Evolutionary conservation across 352 stramenopile genomes (phyloP).

Genomic region (Phytophthora constricta): DNA sequence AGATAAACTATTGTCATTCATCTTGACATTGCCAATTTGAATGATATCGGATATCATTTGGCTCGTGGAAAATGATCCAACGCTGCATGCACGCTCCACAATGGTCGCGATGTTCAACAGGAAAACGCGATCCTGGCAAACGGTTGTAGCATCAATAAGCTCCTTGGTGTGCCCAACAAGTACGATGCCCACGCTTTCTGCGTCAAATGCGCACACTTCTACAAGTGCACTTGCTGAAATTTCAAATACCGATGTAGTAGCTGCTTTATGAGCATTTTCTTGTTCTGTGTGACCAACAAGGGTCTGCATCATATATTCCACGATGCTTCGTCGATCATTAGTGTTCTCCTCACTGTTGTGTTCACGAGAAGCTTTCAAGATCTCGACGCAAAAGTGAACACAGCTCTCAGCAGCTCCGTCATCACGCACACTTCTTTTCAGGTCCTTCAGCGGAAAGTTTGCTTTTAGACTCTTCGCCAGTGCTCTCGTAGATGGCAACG

Average conservation of each 20-base stretch:
- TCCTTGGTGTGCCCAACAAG: conserved; percentile 27
- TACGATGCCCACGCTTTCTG: conserved; percentile 32
- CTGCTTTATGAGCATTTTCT: background rate
- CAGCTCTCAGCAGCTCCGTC: conserved; percentile 49
- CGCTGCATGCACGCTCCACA: conserved; percentile 31
- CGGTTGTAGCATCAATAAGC: conserved; percentile 29
- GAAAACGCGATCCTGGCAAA: conserved; percentile 42
- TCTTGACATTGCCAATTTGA: conserved; percentile 18
- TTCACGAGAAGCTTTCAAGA: conserved; percentile 38
- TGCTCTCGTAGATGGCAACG: conserved; percentile 42
- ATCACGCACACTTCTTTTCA: conserved; percentile 52
- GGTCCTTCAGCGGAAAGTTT: conserved; percentile 36
- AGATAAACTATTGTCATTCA: conserved; percentile 19
- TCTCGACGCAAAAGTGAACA: conserved; percentile 58
- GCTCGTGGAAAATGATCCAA: conserved; percentile 17
- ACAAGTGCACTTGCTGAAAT: conserved; percentile 45
- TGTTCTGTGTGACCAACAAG: conserved; percentile 35
- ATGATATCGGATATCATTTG: conserved; percentile 35
- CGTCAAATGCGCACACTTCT: conserved; percentile 41
- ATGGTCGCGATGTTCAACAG: conserved; percentile 47
- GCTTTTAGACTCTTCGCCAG: conserved; percentile 38
- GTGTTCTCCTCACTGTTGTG: conserved; percentile 22
- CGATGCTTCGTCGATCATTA: conserved; percentile 37
- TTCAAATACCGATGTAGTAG: conserved; percentile 35
- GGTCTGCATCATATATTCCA: conserved; percentile 61